Evolutionary conservation across 345 rosid genomes (phyloP).

Genomic region (Alliaria petiolata): DNA sequence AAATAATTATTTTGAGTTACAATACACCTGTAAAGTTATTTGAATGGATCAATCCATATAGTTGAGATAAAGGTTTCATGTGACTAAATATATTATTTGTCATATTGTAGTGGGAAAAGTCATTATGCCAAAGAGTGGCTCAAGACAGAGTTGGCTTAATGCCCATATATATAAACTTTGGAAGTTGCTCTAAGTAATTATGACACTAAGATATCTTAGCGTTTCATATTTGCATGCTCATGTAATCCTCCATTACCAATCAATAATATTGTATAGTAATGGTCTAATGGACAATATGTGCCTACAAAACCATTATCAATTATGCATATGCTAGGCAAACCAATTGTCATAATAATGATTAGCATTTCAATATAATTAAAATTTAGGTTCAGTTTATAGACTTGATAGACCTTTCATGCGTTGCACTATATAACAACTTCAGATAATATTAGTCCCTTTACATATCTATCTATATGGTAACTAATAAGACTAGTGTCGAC

Average conservation of each 20-base stretch:
- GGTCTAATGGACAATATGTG: conserved; percentile 4
- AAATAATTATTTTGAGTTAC: background rate
- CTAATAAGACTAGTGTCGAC: conserved; percentile 1
- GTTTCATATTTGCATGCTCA: conserved; percentile 13
- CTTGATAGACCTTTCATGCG: conserved; percentile 15
- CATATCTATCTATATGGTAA: background rate
- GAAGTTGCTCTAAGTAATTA: conserved; percentile 16
- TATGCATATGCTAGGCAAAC: conserved; percentile 18
- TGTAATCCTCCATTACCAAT: conserved; percentile 22
- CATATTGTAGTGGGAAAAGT: conserved; percentile 24
- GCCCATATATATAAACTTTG: background rate
- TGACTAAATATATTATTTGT: conserved; percentile 16
- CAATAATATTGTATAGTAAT: background rate
- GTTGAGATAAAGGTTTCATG: background rate
- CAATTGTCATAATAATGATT: conserved; percentile 12
- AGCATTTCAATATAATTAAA: background rate
- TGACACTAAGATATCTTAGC: conserved; percentile 17
- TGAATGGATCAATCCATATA: background rate
- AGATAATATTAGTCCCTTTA: conserved; percentile 23
- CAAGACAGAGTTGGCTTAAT: conserved; percentile 24
- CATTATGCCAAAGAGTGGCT: conserved; percentile 39
- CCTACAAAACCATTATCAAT: background rate
- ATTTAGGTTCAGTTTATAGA: conserved; percentile 5
- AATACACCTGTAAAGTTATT: background rate
- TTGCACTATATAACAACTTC: conserved; percentile 17